A percentile compares a stretch with the other conserved stretches of the same genome.
These are phyloP conservation scores for Aquilaria yunnanensis DNA, from an alignment of 345 rosid genomes.

Conservation along the genomic window DNA sequence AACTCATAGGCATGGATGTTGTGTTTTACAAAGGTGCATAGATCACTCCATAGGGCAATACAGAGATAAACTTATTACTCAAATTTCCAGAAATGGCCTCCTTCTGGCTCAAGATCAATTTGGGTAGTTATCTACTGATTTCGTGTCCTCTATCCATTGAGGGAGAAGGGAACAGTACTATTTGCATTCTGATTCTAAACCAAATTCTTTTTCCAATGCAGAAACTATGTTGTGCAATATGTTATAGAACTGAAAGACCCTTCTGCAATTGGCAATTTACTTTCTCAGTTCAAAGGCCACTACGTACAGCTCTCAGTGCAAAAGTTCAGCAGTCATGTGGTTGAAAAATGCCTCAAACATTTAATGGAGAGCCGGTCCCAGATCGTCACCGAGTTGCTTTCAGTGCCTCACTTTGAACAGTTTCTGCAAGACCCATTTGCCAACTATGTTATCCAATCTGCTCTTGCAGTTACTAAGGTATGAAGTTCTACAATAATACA, in stretches of 20 bases:
- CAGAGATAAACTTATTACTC: conserved; percentile 40
- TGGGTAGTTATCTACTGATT: conserved; percentile 38
- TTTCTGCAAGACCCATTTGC: conserved; percentile 71
- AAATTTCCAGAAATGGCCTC: conserved; percentile 45
- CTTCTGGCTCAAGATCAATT: conserved; percentile 68
- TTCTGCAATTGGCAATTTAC: conserved; percentile 24
- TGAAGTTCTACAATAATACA: background rate
- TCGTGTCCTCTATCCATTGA: background rate
- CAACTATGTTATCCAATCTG: conserved; percentile 74
- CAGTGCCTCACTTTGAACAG: conserved; percentile 48
- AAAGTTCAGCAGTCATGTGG: conserved; percentile 77
- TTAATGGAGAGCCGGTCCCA: conserved; percentile 44
- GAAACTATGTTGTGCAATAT: conserved; percentile 78
- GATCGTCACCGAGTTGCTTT: conserved; percentile 46
- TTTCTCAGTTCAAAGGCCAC: conserved; percentile 45
- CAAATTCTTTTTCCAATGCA: conserved; percentile 18
- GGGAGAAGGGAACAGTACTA: background rate
- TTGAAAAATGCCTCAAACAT: conserved; percentile 56
- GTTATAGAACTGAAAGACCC: conserved; percentile 48
- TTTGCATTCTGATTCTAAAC: conserved; percentile 4
- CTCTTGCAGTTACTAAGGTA: conserved; percentile 55
- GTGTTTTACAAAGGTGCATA: conserved; percentile 66
- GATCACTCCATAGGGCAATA: conserved; percentile 39
- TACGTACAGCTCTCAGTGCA: conserved; percentile 56
- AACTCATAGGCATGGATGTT: conserved; percentile 70